Evolutionary conservation across 805 yeast species (phyloP), one percentile per base, ranked within the genome.

Genomic region (Metahyphopichia silvanorum): DNA sequence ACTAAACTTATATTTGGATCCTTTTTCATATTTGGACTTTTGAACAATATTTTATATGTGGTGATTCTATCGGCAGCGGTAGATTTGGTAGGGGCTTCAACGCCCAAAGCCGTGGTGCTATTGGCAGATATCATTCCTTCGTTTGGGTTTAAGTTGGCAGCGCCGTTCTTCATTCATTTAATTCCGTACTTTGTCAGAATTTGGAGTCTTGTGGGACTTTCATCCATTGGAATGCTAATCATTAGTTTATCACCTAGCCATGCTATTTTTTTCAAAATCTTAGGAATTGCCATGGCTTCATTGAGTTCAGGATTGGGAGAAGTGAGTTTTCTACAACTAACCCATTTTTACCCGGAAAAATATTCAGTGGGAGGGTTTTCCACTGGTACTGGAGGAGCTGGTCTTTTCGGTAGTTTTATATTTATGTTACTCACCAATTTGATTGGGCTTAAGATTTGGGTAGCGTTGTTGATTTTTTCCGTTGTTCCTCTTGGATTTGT

Each of bases 371-470:
- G 81, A 31, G 97, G 95, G 1, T 91, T 94, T 77, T 84, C 95
- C 14, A 76, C 88, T 6, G 98, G 98, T 1, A 91, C 98, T 0
- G 98, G 98, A 3, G 95, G 87, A 13, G 98, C 98, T 1, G 98
- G 98, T 0, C 55, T 91, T 4, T 71, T 76, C 13, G 98, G 98
- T 0, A 77, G 89, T 34, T 85, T 83, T 33, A 50, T 74, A 10
- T 89, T 76, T 49, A 48, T 91, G 71, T 43, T 82, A 1, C 39
- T 86, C 46, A 91, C 97, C 0, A 82, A 91, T 1, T 61, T 87
- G 49, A 29, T 85, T 15, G 68, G 76, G 1, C 37, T 86, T 2
- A 57, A 74, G 5, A 79, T 85, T 0, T 66, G 66, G 38, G 36
- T 65, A 1, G 65, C 86, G 0, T 63, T 91, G 24, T 51, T 82